Conservation (phyloP, 352 stramenopile genomes). For the Lagenidium giganteum region DNA sequence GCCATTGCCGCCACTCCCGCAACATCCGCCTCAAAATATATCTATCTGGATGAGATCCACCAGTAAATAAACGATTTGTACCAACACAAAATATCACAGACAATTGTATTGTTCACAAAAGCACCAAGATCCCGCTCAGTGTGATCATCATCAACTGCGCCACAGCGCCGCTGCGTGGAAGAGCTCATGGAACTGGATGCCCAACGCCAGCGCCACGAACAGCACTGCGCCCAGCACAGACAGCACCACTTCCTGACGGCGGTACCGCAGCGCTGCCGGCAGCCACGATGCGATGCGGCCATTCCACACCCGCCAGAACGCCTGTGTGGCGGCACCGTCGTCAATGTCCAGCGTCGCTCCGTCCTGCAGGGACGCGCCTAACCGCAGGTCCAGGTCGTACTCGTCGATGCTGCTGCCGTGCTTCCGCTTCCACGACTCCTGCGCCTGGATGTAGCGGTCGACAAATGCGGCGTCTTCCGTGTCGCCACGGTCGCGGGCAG, state of each 20-base stretch:
- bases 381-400: slow-evolving; percentile 17
- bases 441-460: slow-evolving; percentile 20
- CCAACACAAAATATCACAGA: no score
- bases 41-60: no score
- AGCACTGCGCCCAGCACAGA: slow-evolving; percentile 6
- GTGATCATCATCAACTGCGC: no score
- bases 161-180: no score
- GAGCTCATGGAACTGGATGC: slow-evolving; percentile 16
- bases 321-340: neutral
- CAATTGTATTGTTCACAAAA: no score
- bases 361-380: neutral
- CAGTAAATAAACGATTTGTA: no score
- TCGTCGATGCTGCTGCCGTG: slow-evolving; percentile 28
- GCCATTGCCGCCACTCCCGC: no score
- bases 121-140: no score
- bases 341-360: neutral
- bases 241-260: slow-evolving; percentile 4
- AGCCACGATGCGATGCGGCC: slow-evolving; percentile 5
- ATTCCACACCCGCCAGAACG: slow-evolving; percentile 2
- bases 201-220: slow-evolving; percentile 13
- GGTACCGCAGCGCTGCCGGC: slow-evolving; percentile 3
- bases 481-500: slow-evolving; percentile 9
- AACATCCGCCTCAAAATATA: no score
- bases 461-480: slow-evolving; percentile 24
- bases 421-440: slow-evolving; percentile 24